A percentile compares a stretch with the other conserved stretches of the same genome.
These are phyloP conservation scores for Mucor velutinosus DNA, from an alignment of 371 early-diverging fungal genomes.

Conservation along the genomic window DNA sequence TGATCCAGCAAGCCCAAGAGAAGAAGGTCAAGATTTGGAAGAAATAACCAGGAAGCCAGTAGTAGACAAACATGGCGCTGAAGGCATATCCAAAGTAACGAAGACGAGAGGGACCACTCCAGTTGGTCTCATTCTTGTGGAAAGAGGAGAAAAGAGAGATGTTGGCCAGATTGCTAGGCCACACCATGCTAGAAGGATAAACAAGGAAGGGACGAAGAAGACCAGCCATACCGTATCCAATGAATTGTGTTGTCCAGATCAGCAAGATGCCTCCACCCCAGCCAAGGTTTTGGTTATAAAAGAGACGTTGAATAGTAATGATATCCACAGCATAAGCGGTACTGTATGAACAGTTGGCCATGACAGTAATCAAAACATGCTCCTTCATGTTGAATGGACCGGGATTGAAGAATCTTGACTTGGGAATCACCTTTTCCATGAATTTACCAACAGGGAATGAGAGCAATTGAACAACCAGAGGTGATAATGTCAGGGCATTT, in stretches of 20 bases:
- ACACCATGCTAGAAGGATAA: slow-evolving; percentile 83
- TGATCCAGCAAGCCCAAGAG: slow-evolving; percentile 76
- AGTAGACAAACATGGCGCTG: slow-evolving; percentile 66
- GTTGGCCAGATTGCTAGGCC: slow-evolving; percentile 76
- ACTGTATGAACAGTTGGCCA: slow-evolving; percentile 55
- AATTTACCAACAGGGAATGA: slow-evolving; percentile 68
- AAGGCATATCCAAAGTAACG: slow-evolving; percentile 67
- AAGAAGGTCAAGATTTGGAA: slow-evolving; percentile 72
- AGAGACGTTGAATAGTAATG: slow-evolving; percentile 65
- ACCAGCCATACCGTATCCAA: slow-evolving; percentile 89
- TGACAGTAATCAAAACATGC: slow-evolving; percentile 76
- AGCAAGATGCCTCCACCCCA: slow-evolving; percentile 64
- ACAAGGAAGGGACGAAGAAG: slow-evolving; percentile 76
- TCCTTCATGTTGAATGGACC: slow-evolving; percentile 90
- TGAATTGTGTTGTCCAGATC: slow-evolving; percentile 71
- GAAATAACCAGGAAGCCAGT: slow-evolving; percentile 80
- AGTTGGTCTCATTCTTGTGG: slow-evolving; percentile 57
- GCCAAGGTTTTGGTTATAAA: slow-evolving; percentile 63
- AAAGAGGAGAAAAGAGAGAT: slow-evolving; percentile 77
- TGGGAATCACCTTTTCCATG: slow-evolving; percentile 62
- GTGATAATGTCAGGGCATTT: slow-evolving; percentile 49
- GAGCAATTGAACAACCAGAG: slow-evolving; percentile 61
- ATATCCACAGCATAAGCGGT: slow-evolving; percentile 80
- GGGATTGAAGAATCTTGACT: slow-evolving; percentile 67
- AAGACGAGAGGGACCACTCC: slow-evolving; percentile 55